Evolutionary conservation across 495 filamentous ascomycete genomes (phyloP).

Genomic region (Glonium stellatum): DNA sequence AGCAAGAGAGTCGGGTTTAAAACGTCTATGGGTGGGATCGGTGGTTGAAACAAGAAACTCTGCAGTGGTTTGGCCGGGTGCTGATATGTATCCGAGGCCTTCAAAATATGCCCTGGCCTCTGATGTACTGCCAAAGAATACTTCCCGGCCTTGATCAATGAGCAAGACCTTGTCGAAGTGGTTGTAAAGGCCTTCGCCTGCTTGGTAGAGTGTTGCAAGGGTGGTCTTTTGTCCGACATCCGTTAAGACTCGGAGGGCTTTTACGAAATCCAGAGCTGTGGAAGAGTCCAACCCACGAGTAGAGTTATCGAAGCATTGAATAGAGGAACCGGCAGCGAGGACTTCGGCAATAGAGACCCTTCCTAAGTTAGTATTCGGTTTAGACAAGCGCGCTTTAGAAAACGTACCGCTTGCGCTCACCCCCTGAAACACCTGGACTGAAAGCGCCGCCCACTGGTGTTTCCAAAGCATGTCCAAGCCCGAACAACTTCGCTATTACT

Average conservation of each 20-base stretch:
- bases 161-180: conserved; percentile 64
- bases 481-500: conserved; percentile 66
- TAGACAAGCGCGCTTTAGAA: not conserved
- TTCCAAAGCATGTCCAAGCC: conserved; percentile 59
- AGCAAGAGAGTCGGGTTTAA: not conserved
- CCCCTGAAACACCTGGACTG: conserved; percentile 59
- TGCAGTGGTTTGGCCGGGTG: conserved; percentile 53
- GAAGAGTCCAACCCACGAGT: conserved; percentile 58
- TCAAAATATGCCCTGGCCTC: conserved; percentile 55
- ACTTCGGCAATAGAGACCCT: conserved; percentile 60
- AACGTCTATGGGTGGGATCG: conserved; percentile 50
- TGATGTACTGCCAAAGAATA: conserved; percentile 53
- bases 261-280: conserved; percentile 58
- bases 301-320: conserved; percentile 59
- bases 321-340: conserved; percentile 54
- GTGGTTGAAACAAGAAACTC: conserved; percentile 62
- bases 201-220: conserved; percentile 60
- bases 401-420: conserved; percentile 55
- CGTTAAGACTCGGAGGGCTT: conserved; percentile 52
- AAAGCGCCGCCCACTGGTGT: conserved; percentile 60
- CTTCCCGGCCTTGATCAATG: conserved; percentile 56
- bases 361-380: not conserved
- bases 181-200: conserved; percentile 58
- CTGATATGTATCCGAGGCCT: conserved; percentile 51
- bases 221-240: conserved; percentile 54